Percentiles rank a stretch among this genome's conserved stretches.
Evolutionary conservation across 768 basidiomycete species (phyloP).

Genomic region (Rhizopogon vesiculosus): DNA sequence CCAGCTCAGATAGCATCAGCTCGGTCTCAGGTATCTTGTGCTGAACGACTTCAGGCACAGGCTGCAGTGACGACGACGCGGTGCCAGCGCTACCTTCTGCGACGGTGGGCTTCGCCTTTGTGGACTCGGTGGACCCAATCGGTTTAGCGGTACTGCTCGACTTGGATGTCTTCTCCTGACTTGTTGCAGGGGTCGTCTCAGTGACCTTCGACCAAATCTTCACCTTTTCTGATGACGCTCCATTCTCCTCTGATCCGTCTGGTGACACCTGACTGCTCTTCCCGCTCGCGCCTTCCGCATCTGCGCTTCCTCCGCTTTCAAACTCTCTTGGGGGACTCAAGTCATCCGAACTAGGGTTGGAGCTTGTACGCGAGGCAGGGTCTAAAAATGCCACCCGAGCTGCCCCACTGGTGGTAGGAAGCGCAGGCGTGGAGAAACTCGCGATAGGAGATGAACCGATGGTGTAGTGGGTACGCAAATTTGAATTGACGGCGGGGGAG

Average conservation of each 20-base stretch:
- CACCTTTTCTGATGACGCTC: not conserved
- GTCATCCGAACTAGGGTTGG: slow-evolving; percentile 11
- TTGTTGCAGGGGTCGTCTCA: slow-evolving; percentile 1
- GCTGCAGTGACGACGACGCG: not conserved
- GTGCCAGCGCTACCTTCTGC: no score
- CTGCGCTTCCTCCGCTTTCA: no score
- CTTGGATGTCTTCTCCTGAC: not conserved
- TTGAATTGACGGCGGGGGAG: not conserved
- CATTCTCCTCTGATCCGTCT: slow-evolving; percentile 6
- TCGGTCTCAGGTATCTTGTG: not conserved
- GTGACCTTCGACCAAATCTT: not conserved
- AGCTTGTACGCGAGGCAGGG: slow-evolving; percentile 8
- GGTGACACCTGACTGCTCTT: slow-evolving; percentile 3
- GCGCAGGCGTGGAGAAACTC: slow-evolving; percentile 15
- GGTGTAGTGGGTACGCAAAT: slow-evolving; percentile 1
- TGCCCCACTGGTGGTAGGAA: not conserved
- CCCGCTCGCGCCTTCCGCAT: slow-evolving; percentile 4
- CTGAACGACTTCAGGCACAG: not conserved
- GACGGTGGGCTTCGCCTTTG: slow-evolving; percentile 1
- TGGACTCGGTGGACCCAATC: not conserved
- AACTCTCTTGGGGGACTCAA: slow-evolving; percentile 1
- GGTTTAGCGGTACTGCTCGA: not conserved
- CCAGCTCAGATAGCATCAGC: slow-evolving; percentile 4
- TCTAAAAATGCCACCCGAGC: not conserved
- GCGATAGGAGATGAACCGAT: slow-evolving; percentile 13